A percentile compares a stretch with the other conserved stretches of the same genome.
Evolutionary conservation across 139 green algal species (phyloP).

Genomic region (Monoraphidium neglectum): DNA sequence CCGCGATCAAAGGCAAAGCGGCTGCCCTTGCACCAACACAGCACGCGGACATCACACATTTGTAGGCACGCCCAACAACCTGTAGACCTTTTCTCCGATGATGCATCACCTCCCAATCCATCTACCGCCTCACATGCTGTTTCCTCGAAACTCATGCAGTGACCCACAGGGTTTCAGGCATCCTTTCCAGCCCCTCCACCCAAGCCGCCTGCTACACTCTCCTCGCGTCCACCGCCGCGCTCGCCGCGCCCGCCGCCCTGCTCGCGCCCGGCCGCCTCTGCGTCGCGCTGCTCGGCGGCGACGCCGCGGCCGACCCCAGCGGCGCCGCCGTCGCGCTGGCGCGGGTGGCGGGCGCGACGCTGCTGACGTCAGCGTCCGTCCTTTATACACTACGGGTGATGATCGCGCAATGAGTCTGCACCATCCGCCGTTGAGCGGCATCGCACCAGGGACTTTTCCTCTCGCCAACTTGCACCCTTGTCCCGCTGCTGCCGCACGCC

Average conservation of each 20-base stretch:
- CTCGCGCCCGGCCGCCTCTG: conserved; percentile 4
- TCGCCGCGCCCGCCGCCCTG: conserved; percentile 4
- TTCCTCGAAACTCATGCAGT: too few species aligned
- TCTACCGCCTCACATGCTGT: too few species aligned
- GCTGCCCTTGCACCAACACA: too few species aligned
- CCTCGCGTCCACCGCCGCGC: neutral
- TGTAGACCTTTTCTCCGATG: too few species aligned
- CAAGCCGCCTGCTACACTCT: conserved; percentile 15
- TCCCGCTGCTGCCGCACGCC: neutral
- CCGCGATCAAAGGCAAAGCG: too few species aligned
- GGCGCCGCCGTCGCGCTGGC: neutral
- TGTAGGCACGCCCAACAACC: too few species aligned
- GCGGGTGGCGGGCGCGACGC: conserved; percentile 6
- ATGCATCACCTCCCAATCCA: too few species aligned
- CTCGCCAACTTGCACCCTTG: neutral
- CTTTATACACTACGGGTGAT: conserved; percentile 25
- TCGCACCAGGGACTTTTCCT: neutral
- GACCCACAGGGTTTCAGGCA: conserved; percentile 7
- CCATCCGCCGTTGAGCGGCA: neutral
- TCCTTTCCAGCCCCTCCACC: conserved; percentile 6
- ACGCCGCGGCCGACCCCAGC: neutral
- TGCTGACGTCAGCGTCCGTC: conserved; percentile 10
- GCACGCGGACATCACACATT: too few species aligned
- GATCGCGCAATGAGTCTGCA: neutral
- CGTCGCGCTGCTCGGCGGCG: neutral